Evolutionary conservation across 2,329 filamentous ascomycete species (phyloP).

Genomic region (Diplodia corticola): DNA sequence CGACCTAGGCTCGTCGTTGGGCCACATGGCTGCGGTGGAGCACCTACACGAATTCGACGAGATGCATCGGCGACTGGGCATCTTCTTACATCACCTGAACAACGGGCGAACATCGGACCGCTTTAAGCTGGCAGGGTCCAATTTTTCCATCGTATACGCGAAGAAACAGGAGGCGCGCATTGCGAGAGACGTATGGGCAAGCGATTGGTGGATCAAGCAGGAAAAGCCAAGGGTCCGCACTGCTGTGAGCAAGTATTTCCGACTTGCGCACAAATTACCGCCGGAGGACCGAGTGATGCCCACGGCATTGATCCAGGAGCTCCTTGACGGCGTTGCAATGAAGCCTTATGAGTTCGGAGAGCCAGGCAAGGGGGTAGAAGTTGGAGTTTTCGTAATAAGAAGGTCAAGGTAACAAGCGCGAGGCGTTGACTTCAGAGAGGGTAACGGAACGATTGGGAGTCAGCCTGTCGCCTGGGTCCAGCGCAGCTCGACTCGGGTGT

Average conservation of each 20-base stretch:
- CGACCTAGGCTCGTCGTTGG: slow-evolving; percentile 56
- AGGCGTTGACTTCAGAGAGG: not conserved
- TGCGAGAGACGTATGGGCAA: slow-evolving; percentile 56
- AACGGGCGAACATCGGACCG: slow-evolving; percentile 29
- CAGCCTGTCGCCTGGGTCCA: not conserved
- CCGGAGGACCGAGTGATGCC: slow-evolving; percentile 51
- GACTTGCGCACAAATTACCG: slow-evolving; percentile 45
- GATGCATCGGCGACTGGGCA: slow-evolving; percentile 41
- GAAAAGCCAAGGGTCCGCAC: slow-evolving; percentile 61
- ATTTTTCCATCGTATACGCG: slow-evolving; percentile 51
- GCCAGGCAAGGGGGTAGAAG: slow-evolving; percentile 48
- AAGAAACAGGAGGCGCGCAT: slow-evolving; percentile 53
- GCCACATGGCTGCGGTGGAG: slow-evolving; percentile 55
- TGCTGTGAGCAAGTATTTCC: slow-evolving; percentile 47
- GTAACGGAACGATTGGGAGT: not conserved
- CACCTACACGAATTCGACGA: slow-evolving; percentile 57
- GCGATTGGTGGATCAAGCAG: slow-evolving; percentile 65
- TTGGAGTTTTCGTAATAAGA: slow-evolving; percentile 50
- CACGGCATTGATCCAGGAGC: slow-evolving; percentile 58
- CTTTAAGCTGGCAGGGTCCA: slow-evolving; percentile 35
- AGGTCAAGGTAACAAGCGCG: slow-evolving; percentile 8
- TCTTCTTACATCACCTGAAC: slow-evolving; percentile 36
- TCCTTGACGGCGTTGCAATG: slow-evolving; percentile 59
- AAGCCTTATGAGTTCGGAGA: slow-evolving; percentile 50
- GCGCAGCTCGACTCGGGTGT: not conserved